These are phyloP conservation scores for Lactarius sanguifluus DNA, from an alignment of 768 basidiomycete species.

Conservation along the genomic window DNA sequence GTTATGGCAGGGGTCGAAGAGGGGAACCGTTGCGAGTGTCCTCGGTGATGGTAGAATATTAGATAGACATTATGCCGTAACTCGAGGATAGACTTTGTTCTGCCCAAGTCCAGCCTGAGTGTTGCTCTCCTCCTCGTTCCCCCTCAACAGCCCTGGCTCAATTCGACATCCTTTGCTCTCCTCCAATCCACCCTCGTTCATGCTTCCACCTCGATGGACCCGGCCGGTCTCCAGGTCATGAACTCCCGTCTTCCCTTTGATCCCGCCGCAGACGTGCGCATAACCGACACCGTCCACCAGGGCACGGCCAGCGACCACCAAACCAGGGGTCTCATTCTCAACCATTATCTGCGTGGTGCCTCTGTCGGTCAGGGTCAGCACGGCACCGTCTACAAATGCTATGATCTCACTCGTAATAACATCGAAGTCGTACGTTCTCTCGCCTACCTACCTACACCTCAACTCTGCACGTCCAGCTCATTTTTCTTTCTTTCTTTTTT, in stretches of 20 bases:
- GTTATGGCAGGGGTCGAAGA: slow-evolving; percentile 52
- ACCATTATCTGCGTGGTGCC: slow-evolving; percentile 79
- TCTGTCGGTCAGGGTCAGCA: slow-evolving; percentile 88
- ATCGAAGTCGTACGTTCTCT: slow-evolving; percentile 45
- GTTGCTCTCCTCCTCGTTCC: neutral
- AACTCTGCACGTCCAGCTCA: neutral
- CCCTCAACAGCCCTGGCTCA: neutral
- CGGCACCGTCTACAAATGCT: slow-evolving; percentile 82
- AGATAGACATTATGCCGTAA: slow-evolving; percentile 19
- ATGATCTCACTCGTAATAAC: slow-evolving; percentile 44
- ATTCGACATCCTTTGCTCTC: neutral
- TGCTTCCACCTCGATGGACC: slow-evolving; percentile 26
- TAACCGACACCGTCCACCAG: slow-evolving; percentile 32
- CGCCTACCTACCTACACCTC: slow-evolving; percentile 35
- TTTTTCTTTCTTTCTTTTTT: neutral
- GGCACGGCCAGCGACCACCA: slow-evolving; percentile 39
- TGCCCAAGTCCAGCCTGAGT: too few species aligned
- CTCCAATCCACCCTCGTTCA: slow-evolving; percentile 12
- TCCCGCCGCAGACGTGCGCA: slow-evolving; percentile 27
- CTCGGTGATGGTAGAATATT: slow-evolving; percentile 30
- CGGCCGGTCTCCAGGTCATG: slow-evolving; percentile 28
- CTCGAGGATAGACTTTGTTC: neutral
- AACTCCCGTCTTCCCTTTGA: slow-evolving; percentile 24
- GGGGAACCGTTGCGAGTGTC: slow-evolving; percentile 48
- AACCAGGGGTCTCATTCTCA: slow-evolving; percentile 54